Conservation (phyloP, 345 rosid species). For the Hibiscus tridactylites region DNA sequence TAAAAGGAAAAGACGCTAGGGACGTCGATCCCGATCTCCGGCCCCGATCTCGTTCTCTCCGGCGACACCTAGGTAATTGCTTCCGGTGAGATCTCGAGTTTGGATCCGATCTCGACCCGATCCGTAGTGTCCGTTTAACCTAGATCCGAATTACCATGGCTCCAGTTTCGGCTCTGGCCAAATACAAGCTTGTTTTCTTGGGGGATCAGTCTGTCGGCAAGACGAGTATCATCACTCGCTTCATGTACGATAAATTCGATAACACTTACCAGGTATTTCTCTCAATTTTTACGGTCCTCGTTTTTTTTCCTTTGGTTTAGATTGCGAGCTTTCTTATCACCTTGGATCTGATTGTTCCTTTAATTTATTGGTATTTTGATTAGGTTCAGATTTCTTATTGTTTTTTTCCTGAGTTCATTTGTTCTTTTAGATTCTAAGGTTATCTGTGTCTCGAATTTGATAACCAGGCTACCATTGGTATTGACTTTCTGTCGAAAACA, state of each 20-base stretch:
- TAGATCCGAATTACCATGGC: slow-evolving; percentile 50
- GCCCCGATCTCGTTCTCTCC: slow-evolving; percentile 24
- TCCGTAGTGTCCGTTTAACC: background rate
- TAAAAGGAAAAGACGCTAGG: background rate
- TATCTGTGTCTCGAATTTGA: slow-evolving; percentile 1
- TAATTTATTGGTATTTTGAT: background rate
- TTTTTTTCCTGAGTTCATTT: background rate
- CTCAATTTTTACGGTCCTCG: background rate
- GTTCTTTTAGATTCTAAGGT: slow-evolving; percentile 5
- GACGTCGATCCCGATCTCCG: slow-evolving; percentile 13
- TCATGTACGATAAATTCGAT: slow-evolving; percentile 94
- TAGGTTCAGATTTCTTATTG: background rate
- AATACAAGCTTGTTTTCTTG: slow-evolving; percentile 89
- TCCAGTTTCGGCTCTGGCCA: slow-evolving; percentile 84
- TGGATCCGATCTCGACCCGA: slow-evolving; percentile 9
- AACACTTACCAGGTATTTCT: slow-evolving; percentile 73
- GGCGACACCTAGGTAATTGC: slow-evolving; percentile 13
- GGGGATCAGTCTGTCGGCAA: slow-evolving; percentile 94
- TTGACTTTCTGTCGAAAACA: slow-evolving; percentile 78
- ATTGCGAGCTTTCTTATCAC: background rate
- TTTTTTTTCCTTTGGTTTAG: background rate
- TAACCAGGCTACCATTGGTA: slow-evolving; percentile 77
- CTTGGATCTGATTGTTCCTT: slow-evolving; percentile 11
- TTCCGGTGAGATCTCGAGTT: slow-evolving; percentile 33
- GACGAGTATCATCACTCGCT: slow-evolving; percentile 90